Conservation (phyloP, 768 basidiomycete species). For the Russula virescens region DNA sequence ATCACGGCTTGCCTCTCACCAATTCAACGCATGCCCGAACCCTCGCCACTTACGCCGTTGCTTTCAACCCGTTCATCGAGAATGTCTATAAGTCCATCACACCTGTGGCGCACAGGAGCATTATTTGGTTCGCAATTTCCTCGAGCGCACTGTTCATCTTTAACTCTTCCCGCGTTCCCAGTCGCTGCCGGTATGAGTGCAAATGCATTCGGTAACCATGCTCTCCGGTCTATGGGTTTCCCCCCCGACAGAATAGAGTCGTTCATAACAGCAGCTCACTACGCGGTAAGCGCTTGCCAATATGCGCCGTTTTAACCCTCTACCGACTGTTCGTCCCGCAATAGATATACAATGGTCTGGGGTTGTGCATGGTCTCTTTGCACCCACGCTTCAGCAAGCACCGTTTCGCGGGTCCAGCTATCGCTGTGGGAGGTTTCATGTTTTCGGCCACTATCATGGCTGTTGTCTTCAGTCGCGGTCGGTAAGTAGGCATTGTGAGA, state of each 20-base stretch:
- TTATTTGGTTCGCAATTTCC: conserved; percentile 10
- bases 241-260: conserved; percentile 48
- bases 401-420: conserved; percentile 62
- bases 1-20: background rate
- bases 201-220: conserved; percentile 69
- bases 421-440: conserved; percentile 47
- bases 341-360: conserved; percentile 67
- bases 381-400: conserved; percentile 57
- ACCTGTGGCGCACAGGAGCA: conserved; percentile 23
- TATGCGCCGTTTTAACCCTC: background rate
- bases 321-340: background rate
- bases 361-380: conserved; percentile 53
- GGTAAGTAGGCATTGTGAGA: conserved; percentile 29
- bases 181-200: conserved; percentile 48
- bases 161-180: conserved; percentile 17
- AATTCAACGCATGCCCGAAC: conserved; percentile 27
- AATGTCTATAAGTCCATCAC: conserved; percentile 16
- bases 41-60: conserved; percentile 27
- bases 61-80: conserved; percentile 18
- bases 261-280: conserved; percentile 60
- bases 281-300: conserved; percentile 41
- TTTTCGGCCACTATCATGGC: conserved; percentile 62
- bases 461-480: conserved; percentile 45
- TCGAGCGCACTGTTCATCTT: background rate
- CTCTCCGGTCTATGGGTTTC: conserved; percentile 43